A percentile compares a stretch with the other conserved stretches of the same genome.
These are phyloP conservation scores for Paraglomus brasilianum DNA, from an alignment of 192 early-diverging fungal genomes.

Conservation along the genomic window DNA sequence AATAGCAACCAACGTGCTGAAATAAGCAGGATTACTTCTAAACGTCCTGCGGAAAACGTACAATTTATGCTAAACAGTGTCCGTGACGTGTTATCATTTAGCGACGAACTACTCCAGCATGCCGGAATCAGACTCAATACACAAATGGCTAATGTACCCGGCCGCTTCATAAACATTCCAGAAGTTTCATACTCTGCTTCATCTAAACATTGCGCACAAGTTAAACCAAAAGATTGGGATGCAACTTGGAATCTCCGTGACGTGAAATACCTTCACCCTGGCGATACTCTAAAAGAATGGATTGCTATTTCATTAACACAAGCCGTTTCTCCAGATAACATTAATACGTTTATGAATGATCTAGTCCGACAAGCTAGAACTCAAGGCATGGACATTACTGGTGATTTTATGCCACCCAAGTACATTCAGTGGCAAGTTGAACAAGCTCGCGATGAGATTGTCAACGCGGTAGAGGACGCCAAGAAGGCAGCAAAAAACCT, in stretches of 20 bases:
- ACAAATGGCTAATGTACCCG: conserved; percentile 67
- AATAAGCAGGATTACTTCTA: conserved; percentile 92
- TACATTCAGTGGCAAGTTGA: too few species aligned
- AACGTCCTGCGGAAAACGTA: conserved; percentile 68
- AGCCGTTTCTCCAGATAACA: conserved; percentile 45
- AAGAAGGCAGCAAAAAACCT: conserved; percentile 46
- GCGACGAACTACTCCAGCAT: conserved; percentile 63
- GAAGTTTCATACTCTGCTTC: conserved; percentile 62
- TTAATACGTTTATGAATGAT: conserved; percentile 72
- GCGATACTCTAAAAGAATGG: conserved; percentile 75
- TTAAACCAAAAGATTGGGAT: conserved; percentile 64
- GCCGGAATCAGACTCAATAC: conserved; percentile 72
- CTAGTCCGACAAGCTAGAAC: conserved; percentile 71
- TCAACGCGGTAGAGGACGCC: conserved; percentile 43
- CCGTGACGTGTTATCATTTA: conserved; percentile 57
- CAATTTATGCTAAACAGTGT: conserved; percentile 75
- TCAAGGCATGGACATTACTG: conserved; percentile 63
- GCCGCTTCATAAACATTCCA: conserved; percentile 79
- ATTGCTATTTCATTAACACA: conserved; percentile 78
- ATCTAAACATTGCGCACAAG: conserved; percentile 48
- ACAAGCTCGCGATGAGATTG: too few species aligned
- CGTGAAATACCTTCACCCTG: conserved; percentile 75
- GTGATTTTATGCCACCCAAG: conserved; percentile 10
- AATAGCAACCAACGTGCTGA: conserved; percentile 85
- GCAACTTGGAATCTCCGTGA: conserved; percentile 79